A percentile compares a stretch with the other conserved stretches of the same genome.
Evolutionary conservation across 2,329 filamentous ascomycete species (phyloP).

Genomic region (Epichloe festucae): DNA sequence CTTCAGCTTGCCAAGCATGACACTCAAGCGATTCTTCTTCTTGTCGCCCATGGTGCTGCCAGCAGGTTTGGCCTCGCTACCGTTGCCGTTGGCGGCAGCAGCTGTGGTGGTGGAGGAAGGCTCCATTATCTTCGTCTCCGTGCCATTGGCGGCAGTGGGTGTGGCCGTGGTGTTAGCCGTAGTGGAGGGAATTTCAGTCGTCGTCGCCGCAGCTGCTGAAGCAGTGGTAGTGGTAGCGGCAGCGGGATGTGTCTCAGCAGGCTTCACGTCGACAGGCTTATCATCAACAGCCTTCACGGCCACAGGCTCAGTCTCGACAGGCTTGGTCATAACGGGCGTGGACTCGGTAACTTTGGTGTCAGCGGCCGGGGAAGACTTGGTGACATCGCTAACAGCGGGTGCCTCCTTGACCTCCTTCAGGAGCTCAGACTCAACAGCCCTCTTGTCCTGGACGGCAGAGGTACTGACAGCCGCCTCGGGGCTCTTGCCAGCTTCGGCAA

Average conservation of each 20-base stretch:
- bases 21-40: constrained; percentile 53
- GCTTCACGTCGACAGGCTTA: neutral
- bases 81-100: constrained; percentile 1
- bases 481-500: constrained; percentile 41
- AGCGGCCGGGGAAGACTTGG: constrained; percentile 9
- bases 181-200: constrained; percentile 5
- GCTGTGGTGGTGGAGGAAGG: neutral
- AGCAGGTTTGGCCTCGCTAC: constrained; percentile 9
- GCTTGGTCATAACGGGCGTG: constrained; percentile 11
- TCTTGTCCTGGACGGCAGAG: constrained; percentile 62
- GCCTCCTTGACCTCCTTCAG: constrained; percentile 45
- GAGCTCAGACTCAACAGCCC: constrained; percentile 59
- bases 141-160: constrained; percentile 10
- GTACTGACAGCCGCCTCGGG: constrained; percentile 62
- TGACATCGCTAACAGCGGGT: constrained; percentile 19
- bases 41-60: constrained; percentile 39
- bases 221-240: neutral
- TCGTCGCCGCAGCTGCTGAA: neutral
- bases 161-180: constrained; percentile 8
- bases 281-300: neutral
- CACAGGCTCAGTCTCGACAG: constrained; percentile 5
- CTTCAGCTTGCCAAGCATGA: constrained; percentile 47
- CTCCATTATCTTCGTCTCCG: constrained; percentile 11
- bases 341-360: constrained; percentile 6
- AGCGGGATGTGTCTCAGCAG: neutral